These are phyloP conservation scores for Vararia minispora DNA, from an alignment of 768 basidiomycete genomes.

Conservation along the genomic window DNA sequence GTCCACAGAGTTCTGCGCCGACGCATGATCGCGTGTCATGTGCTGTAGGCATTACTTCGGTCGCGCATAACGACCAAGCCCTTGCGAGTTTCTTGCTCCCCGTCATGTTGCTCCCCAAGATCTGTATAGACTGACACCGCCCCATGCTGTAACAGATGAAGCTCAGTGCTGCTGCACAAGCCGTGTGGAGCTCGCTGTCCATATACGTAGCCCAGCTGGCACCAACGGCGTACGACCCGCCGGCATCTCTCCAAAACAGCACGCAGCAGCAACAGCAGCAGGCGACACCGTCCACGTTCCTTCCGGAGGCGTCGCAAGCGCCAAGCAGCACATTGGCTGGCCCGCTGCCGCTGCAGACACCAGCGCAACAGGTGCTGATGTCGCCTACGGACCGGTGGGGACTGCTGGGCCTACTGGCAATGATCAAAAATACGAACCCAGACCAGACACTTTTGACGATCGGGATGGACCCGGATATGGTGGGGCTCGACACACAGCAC, in stretches of 20 bases:
- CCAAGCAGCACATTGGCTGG: no score
- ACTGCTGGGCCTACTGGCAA: slow-evolving; percentile 56
- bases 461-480: slow-evolving; percentile 76
- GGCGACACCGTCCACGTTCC: slow-evolving; percentile 24
- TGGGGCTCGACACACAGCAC: slow-evolving; percentile 76
- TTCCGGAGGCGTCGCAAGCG: slow-evolving; percentile 25
- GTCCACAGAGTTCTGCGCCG: no score
- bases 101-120: background rate
- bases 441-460: slow-evolving; percentile 69
- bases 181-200: slow-evolving; percentile 52
- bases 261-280: slow-evolving; percentile 28
- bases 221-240: slow-evolving; percentile 11
- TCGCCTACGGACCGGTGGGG: no score
- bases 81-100: background rate
- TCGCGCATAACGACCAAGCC: background rate
- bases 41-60: no score
- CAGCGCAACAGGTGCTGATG: no score
- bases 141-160: no score
- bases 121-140: slow-evolving; percentile 38
- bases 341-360: slow-evolving; percentile 16
- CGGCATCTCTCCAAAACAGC: slow-evolving; percentile 33
- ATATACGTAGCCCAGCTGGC: slow-evolving; percentile 29
- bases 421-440: slow-evolving; percentile 71
- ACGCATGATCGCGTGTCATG: no score
- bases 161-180: slow-evolving; percentile 45